Base-by-base conservation (phyloP, 257 asterid species). In the Handroanthus guayacan region DNA sequence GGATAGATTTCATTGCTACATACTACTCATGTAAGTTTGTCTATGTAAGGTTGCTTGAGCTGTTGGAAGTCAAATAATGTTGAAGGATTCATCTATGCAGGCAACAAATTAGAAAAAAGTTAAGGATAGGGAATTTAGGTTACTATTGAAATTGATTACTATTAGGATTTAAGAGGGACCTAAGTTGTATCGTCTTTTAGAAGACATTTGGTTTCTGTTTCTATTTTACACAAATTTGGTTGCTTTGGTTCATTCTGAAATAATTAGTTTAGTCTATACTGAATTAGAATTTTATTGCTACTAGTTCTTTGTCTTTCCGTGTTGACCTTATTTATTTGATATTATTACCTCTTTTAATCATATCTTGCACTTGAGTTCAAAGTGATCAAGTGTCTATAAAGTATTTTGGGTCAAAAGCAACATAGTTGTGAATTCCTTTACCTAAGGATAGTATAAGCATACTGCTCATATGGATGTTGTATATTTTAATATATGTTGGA, bases 1-100 rank as follows among this genome's bases (percentile, higher is more conserved):
- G 74, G 1, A 25, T 25, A 25, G 31, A 25, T 25, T 25, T 25
- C 31, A 25, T 25, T 25, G 31, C 31, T 25, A 1, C 31, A 25
- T 25, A 54, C 75, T 2, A 52, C 65, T 75, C 56, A 65, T 39
- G 16, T 64, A 10, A 75, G 56, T 75, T 20, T 75, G 44, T 51
- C 52, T 51, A 75, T 75, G 57, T 39, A 39, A 6, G 74, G 41
- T 71, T 75, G 51, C 50, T 12, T 47, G 39, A 11, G n/a, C 12
- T 11, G 39, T 41, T 43, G 25, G 36, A 18, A 3, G 55, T 55
- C 64, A 16, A 64, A 13, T 75, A 51, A 75, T 75, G 63, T 2
- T 51, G 54, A 75, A 75, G 64, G 65, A 63, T 64, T 9, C 57
- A 65, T 65, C 9, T 6, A 39, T 67, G 54, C 38, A 6, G 54